These are phyloP conservation scores for Dioszegia hungarica DNA, from an alignment of 768 basidiomycete species.

Conservation along the genomic window DNA sequence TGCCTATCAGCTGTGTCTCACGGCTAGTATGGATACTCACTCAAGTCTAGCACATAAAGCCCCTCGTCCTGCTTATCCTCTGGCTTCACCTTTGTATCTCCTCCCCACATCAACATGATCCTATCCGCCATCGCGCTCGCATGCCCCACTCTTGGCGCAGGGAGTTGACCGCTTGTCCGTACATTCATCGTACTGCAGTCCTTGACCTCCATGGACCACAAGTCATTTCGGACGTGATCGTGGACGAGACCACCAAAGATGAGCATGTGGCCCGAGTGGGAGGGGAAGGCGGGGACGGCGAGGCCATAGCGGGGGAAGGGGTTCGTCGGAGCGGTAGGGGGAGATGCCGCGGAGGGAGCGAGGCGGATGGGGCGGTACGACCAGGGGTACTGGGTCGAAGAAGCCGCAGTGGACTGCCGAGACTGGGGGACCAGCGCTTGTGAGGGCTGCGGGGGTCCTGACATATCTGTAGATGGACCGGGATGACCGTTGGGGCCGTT, in stretches of 20 bases:
- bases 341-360: constrained; percentile 16
- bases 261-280: constrained; percentile 72
- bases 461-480: neutral
- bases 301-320: constrained; percentile 97
- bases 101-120: constrained; percentile 96
- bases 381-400: constrained; percentile 36
- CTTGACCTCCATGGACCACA: constrained; percentile 80
- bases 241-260: constrained; percentile 95
- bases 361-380: constrained; percentile 29
- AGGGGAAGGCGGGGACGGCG: constrained; percentile 62
- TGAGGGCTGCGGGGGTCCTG: neutral
- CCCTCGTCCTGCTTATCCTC: constrained; percentile 83
- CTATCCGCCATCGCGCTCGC: constrained; percentile 92
- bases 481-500: neutral
- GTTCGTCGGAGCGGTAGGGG: constrained; percentile 58
- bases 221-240: constrained; percentile 82
- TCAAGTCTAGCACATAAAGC: constrained; percentile 86
- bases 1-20: constrained; percentile 52
- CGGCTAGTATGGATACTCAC: no score
- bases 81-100: constrained; percentile 75
- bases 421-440: neutral
- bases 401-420: neutral
- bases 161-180: constrained; percentile 82
- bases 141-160: constrained; percentile 89
- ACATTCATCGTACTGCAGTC: constrained; percentile 74